Evolutionary conservation across 352 stramenopile species (phyloP).

Genomic region (Phytophthora litchii): DNA sequence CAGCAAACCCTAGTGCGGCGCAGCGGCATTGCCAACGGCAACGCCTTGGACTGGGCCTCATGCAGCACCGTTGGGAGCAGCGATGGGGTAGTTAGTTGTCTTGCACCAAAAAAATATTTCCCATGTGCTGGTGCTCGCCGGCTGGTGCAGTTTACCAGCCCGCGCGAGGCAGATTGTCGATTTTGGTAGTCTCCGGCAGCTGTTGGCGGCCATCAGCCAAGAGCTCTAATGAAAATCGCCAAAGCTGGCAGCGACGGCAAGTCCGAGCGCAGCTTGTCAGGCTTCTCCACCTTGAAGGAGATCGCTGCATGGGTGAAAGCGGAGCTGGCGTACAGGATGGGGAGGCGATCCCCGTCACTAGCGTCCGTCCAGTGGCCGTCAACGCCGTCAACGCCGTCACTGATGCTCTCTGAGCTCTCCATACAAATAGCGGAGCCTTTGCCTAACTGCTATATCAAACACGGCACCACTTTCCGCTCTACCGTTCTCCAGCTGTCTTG

Average conservation of each 20-base stretch:
- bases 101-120: constrained; percentile 17
- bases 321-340: constrained; percentile 38
- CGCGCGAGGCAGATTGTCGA: constrained; percentile 17
- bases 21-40: background rate
- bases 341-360: constrained; percentile 3
- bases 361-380: constrained; percentile 11
- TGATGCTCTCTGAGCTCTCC: constrained; percentile 16
- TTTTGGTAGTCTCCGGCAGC: constrained; percentile 41
- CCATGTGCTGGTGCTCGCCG: constrained; percentile 26
- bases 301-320: constrained; percentile 20
- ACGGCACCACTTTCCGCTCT: background rate
- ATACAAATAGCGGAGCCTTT: constrained; percentile 13
- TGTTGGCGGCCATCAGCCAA: constrained; percentile 22
- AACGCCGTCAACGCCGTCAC: constrained; percentile 13
- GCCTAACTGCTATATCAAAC: background rate
- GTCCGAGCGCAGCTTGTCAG: constrained; percentile 6
- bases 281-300: constrained; percentile 26
- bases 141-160: constrained; percentile 32
- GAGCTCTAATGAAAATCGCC: constrained; percentile 23
- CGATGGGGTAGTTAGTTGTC: background rate
- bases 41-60: background rate
- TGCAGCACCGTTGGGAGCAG: too few relatives aligned
- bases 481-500: constrained; percentile 25
- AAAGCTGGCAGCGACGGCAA: background rate
- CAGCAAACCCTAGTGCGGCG: constrained; percentile 33